Conservation (phyloP, 2,329 filamentous ascomycete species). For the Sarocladiaceae sp. region DNA sequence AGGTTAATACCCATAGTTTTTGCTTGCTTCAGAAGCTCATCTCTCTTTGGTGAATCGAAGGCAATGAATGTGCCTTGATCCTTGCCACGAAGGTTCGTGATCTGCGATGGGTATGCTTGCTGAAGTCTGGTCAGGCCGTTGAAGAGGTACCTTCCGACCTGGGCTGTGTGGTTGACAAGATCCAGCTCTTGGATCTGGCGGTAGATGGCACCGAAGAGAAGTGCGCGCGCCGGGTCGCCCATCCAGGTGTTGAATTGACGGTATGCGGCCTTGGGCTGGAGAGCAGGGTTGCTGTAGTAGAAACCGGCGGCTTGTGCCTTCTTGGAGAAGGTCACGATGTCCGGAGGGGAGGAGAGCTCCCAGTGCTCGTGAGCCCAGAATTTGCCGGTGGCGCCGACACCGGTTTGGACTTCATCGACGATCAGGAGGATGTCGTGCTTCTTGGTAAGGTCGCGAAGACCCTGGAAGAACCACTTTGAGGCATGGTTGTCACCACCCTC, state of each 20-base stretch:
- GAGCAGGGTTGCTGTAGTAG: conserved; percentile 77
- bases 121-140: conserved; percentile 63
- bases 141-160: conserved; percentile 75
- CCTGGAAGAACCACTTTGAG: conserved; percentile 79
- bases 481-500: conserved; percentile 96
- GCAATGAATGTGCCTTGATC: conserved; percentile 89
- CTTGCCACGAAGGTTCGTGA: conserved; percentile 82
- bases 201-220: conserved; percentile 84
- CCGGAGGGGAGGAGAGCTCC: conserved; percentile 72
- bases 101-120: conserved; percentile 67
- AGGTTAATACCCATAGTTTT: conserved; percentile 84
- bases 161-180: conserved; percentile 73
- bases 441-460: conserved; percentile 73
- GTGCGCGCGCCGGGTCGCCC: conserved; percentile 80
- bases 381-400: conserved; percentile 85
- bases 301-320: conserved; percentile 93
- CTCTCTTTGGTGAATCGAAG: conserved; percentile 77
- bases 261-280: conserved; percentile 89
- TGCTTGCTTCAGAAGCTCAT: conserved; percentile 72
- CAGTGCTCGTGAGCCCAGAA: conserved; percentile 98
- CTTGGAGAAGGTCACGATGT: conserved; percentile 95
- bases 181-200: conserved; percentile 71
- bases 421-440: conserved; percentile 79
- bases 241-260: conserved; percentile 98
- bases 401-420: conserved; percentile 92